Conservation (phyloP, 2,329 filamentous ascomycete species). For the Aspergillus tanneri region DNA sequence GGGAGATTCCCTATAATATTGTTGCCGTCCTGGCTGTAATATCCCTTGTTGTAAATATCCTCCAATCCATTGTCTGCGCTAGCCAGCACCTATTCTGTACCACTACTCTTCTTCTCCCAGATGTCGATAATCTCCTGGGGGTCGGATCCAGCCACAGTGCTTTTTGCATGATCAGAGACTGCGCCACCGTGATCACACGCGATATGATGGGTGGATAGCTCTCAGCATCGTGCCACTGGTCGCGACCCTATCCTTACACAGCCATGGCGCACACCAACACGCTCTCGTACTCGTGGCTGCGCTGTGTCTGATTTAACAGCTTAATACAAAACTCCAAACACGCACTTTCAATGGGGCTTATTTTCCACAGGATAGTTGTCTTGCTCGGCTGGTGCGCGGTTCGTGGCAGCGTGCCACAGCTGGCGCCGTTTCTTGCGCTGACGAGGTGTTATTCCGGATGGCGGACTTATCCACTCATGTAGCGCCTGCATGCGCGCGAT, state of each 20-base stretch:
- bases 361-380: too few species aligned
- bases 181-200: neutral
- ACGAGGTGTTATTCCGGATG: neutral
- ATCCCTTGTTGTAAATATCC: neutral
- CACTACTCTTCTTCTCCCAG: neutral
- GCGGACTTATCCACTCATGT: neutral
- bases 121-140: neutral
- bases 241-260: neutral
- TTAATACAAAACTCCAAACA: constrained; percentile 2
- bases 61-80: neutral
- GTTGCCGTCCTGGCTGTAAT: too few species aligned
- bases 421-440: neutral
- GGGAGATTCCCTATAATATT: too few species aligned
- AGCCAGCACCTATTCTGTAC: neutral
- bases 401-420: neutral
- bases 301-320: constrained; percentile 1
- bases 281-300: constrained; percentile 2
- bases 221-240: neutral
- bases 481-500: constrained; percentile 2
- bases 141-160: neutral
- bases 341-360: neutral
- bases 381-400: neutral
- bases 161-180: neutral
- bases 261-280: constrained; percentile 1
- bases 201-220: neutral